Percentiles rank a stretch among this genome's conserved stretches.
These are phyloP conservation scores for Fusarium transvaalense DNA, from an alignment of 2,329 filamentous ascomycete species.

Conservation along the genomic window DNA sequence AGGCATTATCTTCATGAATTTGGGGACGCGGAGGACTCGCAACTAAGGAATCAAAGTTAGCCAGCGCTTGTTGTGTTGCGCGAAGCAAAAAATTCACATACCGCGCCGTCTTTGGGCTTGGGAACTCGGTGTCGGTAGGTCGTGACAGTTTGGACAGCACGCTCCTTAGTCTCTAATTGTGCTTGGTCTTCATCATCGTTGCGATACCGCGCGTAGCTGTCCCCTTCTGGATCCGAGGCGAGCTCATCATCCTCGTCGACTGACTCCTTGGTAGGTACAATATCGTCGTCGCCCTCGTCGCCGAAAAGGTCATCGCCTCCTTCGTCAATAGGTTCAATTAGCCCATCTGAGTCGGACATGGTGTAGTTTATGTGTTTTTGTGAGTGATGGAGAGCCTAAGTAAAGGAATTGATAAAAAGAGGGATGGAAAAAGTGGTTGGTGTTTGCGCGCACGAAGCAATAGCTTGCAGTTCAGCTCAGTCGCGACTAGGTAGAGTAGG, in stretches of 20 bases:
- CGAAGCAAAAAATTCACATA: conserved; percentile 55
- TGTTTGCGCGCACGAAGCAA: conserved; percentile 25
- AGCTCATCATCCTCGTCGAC: conserved; percentile 73
- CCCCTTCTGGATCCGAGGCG: conserved; percentile 63
- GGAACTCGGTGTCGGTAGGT: conserved; percentile 78
- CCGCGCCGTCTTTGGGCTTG: conserved; percentile 77
- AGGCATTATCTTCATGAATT: conserved; percentile 78
- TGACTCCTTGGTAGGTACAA: conserved; percentile 70
- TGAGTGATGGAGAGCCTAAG: neutral
- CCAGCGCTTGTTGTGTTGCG: neutral
- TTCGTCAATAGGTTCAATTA: conserved; percentile 65
- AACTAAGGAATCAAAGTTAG: conserved; percentile 62
- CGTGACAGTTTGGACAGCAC: conserved; percentile 72
- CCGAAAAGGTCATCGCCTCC: conserved; percentile 73
- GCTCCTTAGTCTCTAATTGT: conserved; percentile 63
- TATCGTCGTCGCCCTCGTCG: conserved; percentile 70
- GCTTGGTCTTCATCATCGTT: conserved; percentile 61
- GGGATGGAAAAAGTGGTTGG: conserved; percentile 8
- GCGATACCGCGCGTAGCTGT: conserved; percentile 56
- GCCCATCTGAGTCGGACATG: conserved; percentile 71
- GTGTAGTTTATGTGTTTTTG: neutral
- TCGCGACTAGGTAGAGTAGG: no score
- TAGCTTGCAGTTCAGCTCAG: conserved; percentile 22
- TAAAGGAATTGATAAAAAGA: neutral
- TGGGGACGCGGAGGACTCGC: conserved; percentile 77